Conservation (phyloP, 2,329 filamentous ascomycete genomes). For the Dothideomycetidae sp. region DNA sequence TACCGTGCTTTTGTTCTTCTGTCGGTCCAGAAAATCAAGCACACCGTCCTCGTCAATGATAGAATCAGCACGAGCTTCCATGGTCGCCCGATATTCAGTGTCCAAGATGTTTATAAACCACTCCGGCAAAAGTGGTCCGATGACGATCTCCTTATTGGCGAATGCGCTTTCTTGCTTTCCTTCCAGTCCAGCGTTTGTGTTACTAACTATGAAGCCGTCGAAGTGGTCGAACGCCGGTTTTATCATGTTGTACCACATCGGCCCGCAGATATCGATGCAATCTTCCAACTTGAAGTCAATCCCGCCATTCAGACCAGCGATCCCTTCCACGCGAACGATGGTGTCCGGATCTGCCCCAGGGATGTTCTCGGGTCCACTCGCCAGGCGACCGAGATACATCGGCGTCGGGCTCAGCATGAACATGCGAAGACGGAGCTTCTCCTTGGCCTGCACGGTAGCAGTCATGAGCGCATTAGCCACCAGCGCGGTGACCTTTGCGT, state of each 20-base stretch:
- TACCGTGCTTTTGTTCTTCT: constrained; percentile 1
- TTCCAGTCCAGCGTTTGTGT: constrained; percentile 1
- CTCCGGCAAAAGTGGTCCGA: constrained; percentile 2
- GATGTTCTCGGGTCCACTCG: background rate
- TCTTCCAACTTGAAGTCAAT: background rate
- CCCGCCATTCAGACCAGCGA: background rate
- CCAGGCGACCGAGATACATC: constrained; percentile 1
- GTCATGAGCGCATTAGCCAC: constrained; percentile 3
- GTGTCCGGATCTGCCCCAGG: constrained; percentile 1
- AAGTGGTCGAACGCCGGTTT: background rate
- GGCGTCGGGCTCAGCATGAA: constrained; percentile 1
- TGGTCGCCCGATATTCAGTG: background rate
- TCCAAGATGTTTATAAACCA: background rate
- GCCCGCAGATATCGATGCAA: background rate
- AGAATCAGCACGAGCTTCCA: background rate
- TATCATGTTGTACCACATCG: background rate
- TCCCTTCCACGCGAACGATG: background rate
- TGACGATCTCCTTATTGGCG: constrained; percentile 1
- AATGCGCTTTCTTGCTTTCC: background rate
- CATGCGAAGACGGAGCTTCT: background rate
- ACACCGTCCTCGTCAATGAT: background rate
- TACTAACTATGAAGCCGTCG: constrained; percentile 1
- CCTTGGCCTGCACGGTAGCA: background rate
- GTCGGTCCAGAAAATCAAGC: background rate
- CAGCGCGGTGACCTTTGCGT: background rate